Evolutionary conservation across 495 filamentous ascomycete genomes (phyloP).

Genomic region (Daldinia childiae): DNA sequence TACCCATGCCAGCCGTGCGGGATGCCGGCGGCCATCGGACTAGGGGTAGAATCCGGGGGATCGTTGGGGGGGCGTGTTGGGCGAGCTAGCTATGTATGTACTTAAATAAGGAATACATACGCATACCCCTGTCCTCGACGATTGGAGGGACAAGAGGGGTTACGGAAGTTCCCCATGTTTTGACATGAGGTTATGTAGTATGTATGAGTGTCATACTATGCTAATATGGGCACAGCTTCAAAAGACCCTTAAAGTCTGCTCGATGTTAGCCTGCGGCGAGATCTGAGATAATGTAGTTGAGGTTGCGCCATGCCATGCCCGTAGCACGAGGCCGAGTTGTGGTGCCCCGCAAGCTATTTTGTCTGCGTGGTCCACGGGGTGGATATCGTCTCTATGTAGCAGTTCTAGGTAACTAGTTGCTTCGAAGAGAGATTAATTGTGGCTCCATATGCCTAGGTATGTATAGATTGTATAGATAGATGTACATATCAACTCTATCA

Average conservation of each 20-base stretch:
- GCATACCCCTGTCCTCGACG: not conserved
- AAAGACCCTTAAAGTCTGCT: not conserved
- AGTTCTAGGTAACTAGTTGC: not conserved
- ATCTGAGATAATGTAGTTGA: not conserved
- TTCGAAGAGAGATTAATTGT: not conserved
- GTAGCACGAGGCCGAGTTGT: slow-evolving; percentile 18
- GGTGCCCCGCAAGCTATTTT: not conserved
- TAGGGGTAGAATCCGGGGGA: slow-evolving; percentile 2
- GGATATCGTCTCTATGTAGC: not conserved
- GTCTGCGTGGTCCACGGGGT: not conserved
- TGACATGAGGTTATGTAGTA: not conserved
- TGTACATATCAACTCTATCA: not conserved
- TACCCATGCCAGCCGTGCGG: not conserved
- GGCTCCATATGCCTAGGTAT: not conserved
- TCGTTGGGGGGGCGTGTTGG: not conserved
- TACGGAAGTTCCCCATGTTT: not conserved
- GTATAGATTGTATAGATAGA: not conserved
- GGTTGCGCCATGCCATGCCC: slow-evolving; percentile 13
- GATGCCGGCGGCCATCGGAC: slow-evolving; percentile 2
- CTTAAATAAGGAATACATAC: not conserved
- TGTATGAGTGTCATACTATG: not conserved
- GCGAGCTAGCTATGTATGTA: too few relatives aligned
- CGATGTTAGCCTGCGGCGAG: slow-evolving; percentile 1
- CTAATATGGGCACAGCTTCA: not conserved
- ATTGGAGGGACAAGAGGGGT: not conserved